phyloP scores from a whole-genome alignment of 345 rosid genomes.

The Pelargonium nanum region DNA sequence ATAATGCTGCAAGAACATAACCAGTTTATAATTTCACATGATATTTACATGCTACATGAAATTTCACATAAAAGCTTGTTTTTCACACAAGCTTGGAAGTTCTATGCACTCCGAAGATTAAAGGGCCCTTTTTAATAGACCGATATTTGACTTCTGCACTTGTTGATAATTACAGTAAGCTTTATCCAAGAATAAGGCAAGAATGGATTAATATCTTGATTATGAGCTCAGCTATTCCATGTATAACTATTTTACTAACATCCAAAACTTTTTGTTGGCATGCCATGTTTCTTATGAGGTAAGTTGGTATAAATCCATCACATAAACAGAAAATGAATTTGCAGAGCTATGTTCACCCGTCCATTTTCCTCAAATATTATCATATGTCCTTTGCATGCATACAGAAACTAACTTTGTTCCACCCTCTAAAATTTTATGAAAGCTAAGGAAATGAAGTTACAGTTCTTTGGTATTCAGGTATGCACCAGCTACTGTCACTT shows the following conservation, averaged over 20 bases:
- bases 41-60: background rate
- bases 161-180: too few species aligned
- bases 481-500: background rate
- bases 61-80: background rate
- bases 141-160: too few species aligned
- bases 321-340: background rate
- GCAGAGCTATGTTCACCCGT: background rate
- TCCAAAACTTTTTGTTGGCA: background rate
- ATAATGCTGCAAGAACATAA: background rate
- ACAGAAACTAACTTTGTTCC: background rate
- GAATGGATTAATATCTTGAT: too few species aligned
- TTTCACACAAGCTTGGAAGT: too few species aligned
- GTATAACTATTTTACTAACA: too few species aligned
- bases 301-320: background rate
- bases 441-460: background rate
- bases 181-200: too few species aligned
- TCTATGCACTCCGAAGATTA: too few species aligned
- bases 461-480: background rate
- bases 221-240: too few species aligned
- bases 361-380: background rate
- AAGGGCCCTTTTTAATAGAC: too few species aligned
- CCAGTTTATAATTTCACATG: background rate
- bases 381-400: too few species aligned
- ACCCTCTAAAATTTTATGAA: background rate
- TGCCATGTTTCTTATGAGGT: background rate